Conservation (phyloP, 2,329 filamentous ascomycete genomes). For the Penicillium sp. region DNA sequence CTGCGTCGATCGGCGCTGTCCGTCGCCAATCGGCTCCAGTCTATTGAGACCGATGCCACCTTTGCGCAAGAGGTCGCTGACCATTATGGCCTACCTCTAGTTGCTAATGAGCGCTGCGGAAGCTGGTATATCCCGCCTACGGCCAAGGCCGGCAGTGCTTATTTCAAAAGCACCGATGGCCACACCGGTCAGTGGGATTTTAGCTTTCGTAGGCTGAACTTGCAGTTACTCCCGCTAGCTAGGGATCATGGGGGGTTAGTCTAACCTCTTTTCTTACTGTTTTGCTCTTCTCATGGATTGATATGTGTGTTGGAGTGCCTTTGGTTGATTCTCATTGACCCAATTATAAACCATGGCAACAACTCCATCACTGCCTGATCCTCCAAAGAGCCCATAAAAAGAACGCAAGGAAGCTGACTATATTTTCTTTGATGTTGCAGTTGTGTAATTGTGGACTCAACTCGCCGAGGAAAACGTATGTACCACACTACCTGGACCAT, state of each 20-base stretch:
- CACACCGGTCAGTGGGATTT: slow-evolving; percentile 91
- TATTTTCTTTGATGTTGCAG: slow-evolving; percentile 24
- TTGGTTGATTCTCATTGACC: neutral
- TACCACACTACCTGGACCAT: slow-evolving; percentile 8
- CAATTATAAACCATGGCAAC: neutral
- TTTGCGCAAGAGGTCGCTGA: slow-evolving; percentile 66
- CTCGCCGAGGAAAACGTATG: slow-evolving; percentile 79
- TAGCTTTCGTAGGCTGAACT: slow-evolving; percentile 77
- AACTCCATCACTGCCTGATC: slow-evolving; percentile 1
- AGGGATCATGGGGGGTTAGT: slow-evolving; percentile 64
- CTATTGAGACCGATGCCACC: slow-evolving; percentile 71
- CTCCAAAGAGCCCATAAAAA: neutral
- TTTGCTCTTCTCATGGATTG: neutral
- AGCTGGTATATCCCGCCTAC: slow-evolving; percentile 83
- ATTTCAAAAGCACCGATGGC: slow-evolving; percentile 98
- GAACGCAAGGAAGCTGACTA: slow-evolving; percentile 7
- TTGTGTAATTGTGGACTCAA: slow-evolving; percentile 85
- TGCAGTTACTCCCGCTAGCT: slow-evolving; percentile 73
- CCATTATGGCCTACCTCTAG: slow-evolving; percentile 61
- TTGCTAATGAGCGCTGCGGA: slow-evolving; percentile 93
- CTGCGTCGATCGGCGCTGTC: slow-evolving; percentile 76
- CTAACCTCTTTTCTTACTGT: slow-evolving; percentile 22
- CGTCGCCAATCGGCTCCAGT: slow-evolving; percentile 76
- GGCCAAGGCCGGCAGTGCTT: slow-evolving; percentile 70
- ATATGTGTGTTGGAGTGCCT: neutral